Base-by-base conservation (phyloP, 179 eudicot species). In the Pouteria campechiana region DNA sequence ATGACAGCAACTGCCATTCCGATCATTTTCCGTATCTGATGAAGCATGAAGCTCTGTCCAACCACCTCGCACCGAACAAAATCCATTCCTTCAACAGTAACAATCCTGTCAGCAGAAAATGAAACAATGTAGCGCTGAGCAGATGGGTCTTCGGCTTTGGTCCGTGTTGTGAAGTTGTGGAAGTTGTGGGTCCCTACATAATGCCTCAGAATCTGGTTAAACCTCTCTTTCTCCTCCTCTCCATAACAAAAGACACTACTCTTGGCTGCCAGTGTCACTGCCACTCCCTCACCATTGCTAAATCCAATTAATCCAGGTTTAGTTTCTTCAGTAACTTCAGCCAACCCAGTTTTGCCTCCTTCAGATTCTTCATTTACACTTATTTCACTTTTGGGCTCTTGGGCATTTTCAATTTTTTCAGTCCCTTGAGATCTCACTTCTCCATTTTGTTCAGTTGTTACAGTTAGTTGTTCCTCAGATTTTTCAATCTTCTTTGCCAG, bases 31-130 rank as follows among this genome's bases (percentile, higher is more conserved):
- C 95, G 44, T 13, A 89, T 89, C 48, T 89, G 95, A 61, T 85
- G 97, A 64, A 89, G 97, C 97, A 85, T 89, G 66, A 81, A 85
- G 74, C 97, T 89, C 55, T 89, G 95, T 37, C 95, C 97, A 16
- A 89, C 64, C 46, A 89, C 90, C 51, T 85, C 86, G 45, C 97
- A 89, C 63, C 79, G 81, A 11, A 89, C 76, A 60, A 85, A 89
- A 16, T 89, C 93, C n/a, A 85, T 78, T 15, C 95, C 95, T 21
- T 76, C 93, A 28, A 89, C 44, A 8, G 50, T 72, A 25, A 89
- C 65, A 0, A 61, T 50, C 4, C 78, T 72, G 17, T 74, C 72
- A 0, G 95, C 97, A 25, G 70, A 49, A 27, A 89, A 81, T 6
- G 97, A 89, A 16, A 89, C 47, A 31, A 89, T 85, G 62, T 69